Base-by-base conservation (phyloP, 2,329 filamentous ascomycete genomes). In the Phoma herbarum region DNA sequence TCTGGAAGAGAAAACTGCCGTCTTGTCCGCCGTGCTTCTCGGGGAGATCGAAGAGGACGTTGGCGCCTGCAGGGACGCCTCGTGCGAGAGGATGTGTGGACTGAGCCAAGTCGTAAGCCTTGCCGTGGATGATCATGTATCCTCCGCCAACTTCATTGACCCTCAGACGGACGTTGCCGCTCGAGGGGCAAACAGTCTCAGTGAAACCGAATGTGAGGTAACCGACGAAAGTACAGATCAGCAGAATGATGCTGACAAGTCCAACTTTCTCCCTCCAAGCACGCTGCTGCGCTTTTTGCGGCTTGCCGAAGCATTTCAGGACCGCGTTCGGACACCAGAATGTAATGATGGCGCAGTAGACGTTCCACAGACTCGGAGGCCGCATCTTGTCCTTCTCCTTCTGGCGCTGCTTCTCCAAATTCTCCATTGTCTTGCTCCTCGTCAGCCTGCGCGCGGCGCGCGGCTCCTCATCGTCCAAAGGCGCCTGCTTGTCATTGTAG, bases 221-320 rank as follows among this genome's bases (percentile, higher is more conserved):
- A 73, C 95, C 95, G 46, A 99, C 94, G 72, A 93, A 88, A 10
- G 87, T 85, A 83, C 93, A 96, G 74, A 98, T 93, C 60, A 90
- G 74, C 29, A 97, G 74, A 74, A 99, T 99, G 73, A 99, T 88
- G 79, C 93, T 97, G 80, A 97, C 91, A 58, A 99, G 81, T 2
- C 95, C 95, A 83, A 99, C 96, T 84, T 99, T 99, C 76, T 99
- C 95, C 66, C 95, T 87, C 95, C 95, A 99, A 2, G 95, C 95
- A 71, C 92, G 86, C 74, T 93, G 90, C 77, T 98, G 92, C 16
- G 90, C 92, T 77, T 91, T 95, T 44, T 91, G 85, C 8, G 88
- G 87, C 83, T 91, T 96, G 37, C 93, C 93, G 71, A 93, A 95
- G 78, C 92, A 96, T 65, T 85, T 86, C 53, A 99, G 82, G 26